These are phyloP conservation scores for Smittium culicis DNA, from an alignment of 371 early-diverging fungal genomes.

Conservation along the genomic window DNA sequence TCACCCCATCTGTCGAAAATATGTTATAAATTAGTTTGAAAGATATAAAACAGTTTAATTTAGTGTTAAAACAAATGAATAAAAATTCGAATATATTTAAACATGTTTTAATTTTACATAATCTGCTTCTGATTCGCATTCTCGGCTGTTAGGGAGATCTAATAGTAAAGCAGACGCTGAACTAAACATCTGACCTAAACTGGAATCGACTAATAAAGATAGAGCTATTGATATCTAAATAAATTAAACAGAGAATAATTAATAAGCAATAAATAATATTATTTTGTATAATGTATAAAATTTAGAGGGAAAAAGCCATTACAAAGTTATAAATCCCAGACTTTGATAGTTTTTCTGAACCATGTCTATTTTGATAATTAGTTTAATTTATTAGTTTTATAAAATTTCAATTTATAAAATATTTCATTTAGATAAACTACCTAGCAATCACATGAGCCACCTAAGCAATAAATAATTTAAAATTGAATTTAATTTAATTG, in stretches of 20 bases:
- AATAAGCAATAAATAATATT: slow-evolving; percentile 67
- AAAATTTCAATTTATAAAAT: slow-evolving; percentile 22
- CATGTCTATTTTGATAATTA: slow-evolving; percentile 70
- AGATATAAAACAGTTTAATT: too few species aligned
- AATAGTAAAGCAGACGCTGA: slow-evolving; percentile 42
- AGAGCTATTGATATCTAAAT: slow-evolving; percentile 23
- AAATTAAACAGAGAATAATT: slow-evolving; percentile 31
- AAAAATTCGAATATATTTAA: neutral
- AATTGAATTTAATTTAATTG: slow-evolving; percentile 8
- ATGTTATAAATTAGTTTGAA: too few species aligned
- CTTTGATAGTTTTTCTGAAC: slow-evolving; percentile 64
- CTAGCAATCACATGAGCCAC: slow-evolving; percentile 14
- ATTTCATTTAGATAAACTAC: neutral
- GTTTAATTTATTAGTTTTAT: slow-evolving; percentile 21
- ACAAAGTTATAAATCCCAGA: slow-evolving; percentile 44
- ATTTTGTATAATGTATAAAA: slow-evolving; percentile 16
- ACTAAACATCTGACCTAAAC: slow-evolving; percentile 33
- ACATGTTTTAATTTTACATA: slow-evolving; percentile 36
- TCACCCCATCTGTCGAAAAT: slow-evolving; percentile 8
- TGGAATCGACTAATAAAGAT: slow-evolving; percentile 36
- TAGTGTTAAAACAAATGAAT: neutral
- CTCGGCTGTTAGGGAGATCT: slow-evolving; percentile 69
- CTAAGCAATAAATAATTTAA: slow-evolving; percentile 7
- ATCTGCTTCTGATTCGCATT: slow-evolving; percentile 87
- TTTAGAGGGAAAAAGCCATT: slow-evolving; percentile 22